These are phyloP conservation scores for Euclidium syriacum DNA, from an alignment of 345 rosid species.

Conservation along the genomic window DNA sequence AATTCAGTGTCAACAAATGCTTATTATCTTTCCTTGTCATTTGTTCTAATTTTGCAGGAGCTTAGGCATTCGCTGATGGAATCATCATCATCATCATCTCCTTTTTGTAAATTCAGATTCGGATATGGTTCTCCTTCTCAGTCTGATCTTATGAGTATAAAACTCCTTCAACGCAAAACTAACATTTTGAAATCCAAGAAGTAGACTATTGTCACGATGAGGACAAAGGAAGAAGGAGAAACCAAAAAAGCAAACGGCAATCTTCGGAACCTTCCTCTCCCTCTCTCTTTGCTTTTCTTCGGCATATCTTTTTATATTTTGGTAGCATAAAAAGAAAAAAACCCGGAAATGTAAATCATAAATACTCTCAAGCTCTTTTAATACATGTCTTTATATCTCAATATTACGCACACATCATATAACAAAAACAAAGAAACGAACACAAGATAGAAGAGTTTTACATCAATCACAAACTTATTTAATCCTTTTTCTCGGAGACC, in stretches of 20 bases:
- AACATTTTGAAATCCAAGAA: conserved; percentile 11
- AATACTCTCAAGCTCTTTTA: conserved; percentile 15
- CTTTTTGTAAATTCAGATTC: conserved; percentile 21
- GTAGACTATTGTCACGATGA: not conserved
- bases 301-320: not conserved
- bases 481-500: not conserved
- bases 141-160: not conserved
- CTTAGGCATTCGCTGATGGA: conserved; percentile 50
- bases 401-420: not conserved
- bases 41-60: conserved; percentile 37
- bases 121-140: conserved; percentile 11
- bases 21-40: not conserved
- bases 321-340: not conserved
- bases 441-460: not conserved
- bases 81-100: not conserved
- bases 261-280: conserved; percentile 1
- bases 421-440: not conserved
- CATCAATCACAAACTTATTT: not conserved
- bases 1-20: not conserved
- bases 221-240: conserved; percentile 9
- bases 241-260: not conserved
- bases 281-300: not conserved
- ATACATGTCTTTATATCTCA: conserved; percentile 7
- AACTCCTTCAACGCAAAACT: conserved; percentile 4
- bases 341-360: conserved; percentile 18